A percentile compares a stretch with the other conserved stretches of the same genome.
Evolutionary conservation across 1,139 yeast species (phyloP).

Genomic region (Candida labiduridarum): DNA sequence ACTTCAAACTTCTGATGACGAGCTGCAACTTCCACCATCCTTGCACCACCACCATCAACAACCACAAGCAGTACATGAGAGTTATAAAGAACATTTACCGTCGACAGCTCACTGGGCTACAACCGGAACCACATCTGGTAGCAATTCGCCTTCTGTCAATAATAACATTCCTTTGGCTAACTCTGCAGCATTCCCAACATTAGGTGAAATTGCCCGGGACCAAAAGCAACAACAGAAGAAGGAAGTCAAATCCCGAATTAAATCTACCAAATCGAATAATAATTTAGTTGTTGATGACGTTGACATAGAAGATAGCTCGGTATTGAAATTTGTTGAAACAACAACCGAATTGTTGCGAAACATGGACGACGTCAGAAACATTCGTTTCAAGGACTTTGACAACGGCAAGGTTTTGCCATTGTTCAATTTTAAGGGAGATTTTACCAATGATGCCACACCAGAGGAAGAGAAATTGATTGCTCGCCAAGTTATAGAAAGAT

Average conservation of each 20-base stretch:
- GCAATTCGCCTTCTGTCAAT: conserved; percentile 35
- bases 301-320: conserved; percentile 43
- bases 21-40: conserved; percentile 11
- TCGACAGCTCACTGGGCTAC: conserved; percentile 62
- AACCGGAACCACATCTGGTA: conserved; percentile 26
- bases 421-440: conserved; percentile 33
- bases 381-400: conserved; percentile 32
- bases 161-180: conserved; percentile 46
- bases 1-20: conserved; percentile 19
- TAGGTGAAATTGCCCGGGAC: conserved; percentile 62
- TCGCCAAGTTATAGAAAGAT: conserved; percentile 46
- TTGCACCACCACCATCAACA: conserved; percentile 6
- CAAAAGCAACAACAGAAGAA: conserved; percentile 38
- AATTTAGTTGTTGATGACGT: conserved; percentile 39
- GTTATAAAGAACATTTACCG: conserved; percentile 41
- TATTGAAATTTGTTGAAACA: conserved; percentile 39
- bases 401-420: conserved; percentile 35
- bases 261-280: conserved; percentile 24
- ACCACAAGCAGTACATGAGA: conserved; percentile 6
- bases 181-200: conserved; percentile 69
- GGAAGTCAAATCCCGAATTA: conserved; percentile 29
- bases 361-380: conserved; percentile 33
- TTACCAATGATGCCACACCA: conserved; percentile 25
- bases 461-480: conserved; percentile 44
- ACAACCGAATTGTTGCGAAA: conserved; percentile 35